Evolutionary conservation across 139 green algal species (phyloP), one percentile per base, ranked within the genome.

Genomic region (Tetraselmis chui): DNA sequence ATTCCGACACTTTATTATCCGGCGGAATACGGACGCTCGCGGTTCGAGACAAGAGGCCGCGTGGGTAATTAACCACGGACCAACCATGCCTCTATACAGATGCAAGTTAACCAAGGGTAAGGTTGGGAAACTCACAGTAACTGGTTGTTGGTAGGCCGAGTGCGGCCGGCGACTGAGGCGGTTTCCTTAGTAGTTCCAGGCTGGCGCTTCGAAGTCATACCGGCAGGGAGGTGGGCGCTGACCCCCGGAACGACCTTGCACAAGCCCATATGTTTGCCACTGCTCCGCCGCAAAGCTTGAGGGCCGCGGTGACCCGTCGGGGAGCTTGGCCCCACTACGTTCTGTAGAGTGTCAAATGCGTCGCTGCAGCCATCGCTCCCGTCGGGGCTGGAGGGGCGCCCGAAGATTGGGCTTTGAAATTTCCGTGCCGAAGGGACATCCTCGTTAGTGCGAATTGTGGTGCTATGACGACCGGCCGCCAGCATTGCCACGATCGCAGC

Each of bases 131-230:
- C 92, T 93, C 76, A 96, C 94, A 98, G 87, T 2, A 98, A 85
- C 83, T 98, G 94, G 78, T 98, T 98, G 85, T 98, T 98, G 23
- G 95, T 97, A 0, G 94, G 95, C 29, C 94, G 82, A 0, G 90
- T 91, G 23, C 92, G 84, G 18, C 81, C 29, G 79, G 84, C 27
- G 67, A 2, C 74, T 2, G 2, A 22, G 2, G 74, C 74, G 74
- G 18, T 25, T 67, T 67, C 11, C n/a, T n/a, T n/a, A n/a, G n/a
- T n/a, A n/a, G n/a, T n/a, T 67, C 45, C 45, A 67, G 18, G 45
- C 45, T 67, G 45, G 45, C 45, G 45, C 45, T 67, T 67, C n/a
- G n/a, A n/a, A n/a, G n/a, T n/a, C n/a, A n/a, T n/a, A n/a, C n/a
- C n/a, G n/a, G n/a, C n/a, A 67, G 5, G 45, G 5, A 67, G 11